These are phyloP conservation scores for Aspergillus cavernicola DNA, from an alignment of 495 filamentous ascomycete genomes.

Conservation along the genomic window DNA sequence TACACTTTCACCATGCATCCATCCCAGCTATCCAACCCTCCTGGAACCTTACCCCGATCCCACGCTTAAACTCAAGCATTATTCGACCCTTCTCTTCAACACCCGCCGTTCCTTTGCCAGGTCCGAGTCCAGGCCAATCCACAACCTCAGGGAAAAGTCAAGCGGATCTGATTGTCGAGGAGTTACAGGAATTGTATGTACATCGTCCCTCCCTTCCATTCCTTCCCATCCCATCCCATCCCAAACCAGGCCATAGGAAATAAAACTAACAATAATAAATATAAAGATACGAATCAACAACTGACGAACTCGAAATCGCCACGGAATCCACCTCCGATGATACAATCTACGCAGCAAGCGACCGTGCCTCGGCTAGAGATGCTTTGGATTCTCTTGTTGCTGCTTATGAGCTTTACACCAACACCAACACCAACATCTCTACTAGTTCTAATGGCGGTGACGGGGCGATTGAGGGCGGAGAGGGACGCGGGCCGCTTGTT, in stretches of 20 bases:
- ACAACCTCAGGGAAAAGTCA: constrained; percentile 20
- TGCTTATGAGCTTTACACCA: constrained; percentile 37
- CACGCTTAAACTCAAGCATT: not conserved
- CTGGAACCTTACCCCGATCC: not conserved
- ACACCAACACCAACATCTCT: constrained; percentile 6
- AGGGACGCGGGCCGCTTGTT: constrained; percentile 16
- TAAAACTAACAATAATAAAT: not conserved
- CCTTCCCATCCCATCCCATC: not conserved
- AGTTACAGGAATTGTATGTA: constrained; percentile 38
- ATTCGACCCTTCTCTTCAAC: not conserved
- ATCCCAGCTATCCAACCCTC: not conserved
- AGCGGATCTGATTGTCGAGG: constrained; percentile 39
- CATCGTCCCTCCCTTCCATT: not conserved
- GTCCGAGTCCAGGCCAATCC: not conserved
- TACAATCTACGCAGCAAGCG: constrained; percentile 47
- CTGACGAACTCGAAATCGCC: constrained; percentile 48
- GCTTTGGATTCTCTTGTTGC: constrained; percentile 36
- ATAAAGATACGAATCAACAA: constrained; percentile 35
- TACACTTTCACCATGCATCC: not conserved
- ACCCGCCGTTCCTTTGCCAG: not conserved
- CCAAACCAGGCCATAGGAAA: not conserved
- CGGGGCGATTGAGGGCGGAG: not conserved
- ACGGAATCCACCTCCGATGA: constrained; percentile 39
- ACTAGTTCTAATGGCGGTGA: no score
- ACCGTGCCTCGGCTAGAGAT: constrained; percentile 43